phyloP scores from a whole-genome alignment of 805 yeast species.

The Lipomyces sp. region DNA sequence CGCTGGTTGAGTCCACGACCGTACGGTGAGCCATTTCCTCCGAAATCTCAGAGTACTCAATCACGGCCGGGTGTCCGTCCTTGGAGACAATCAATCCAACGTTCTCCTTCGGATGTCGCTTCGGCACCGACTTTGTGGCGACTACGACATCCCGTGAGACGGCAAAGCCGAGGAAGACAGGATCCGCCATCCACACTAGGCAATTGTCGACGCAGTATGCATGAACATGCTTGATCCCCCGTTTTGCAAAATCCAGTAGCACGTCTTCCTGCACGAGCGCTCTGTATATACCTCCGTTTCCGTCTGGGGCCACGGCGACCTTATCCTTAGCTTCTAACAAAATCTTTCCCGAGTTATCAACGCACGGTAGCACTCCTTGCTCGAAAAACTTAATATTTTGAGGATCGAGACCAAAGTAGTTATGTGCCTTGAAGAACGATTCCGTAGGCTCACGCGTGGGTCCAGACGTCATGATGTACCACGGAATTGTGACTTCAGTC shows the following conservation, averaged over 20 bases:
- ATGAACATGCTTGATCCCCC: slow-evolving; percentile 85
- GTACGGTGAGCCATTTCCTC: slow-evolving; percentile 68
- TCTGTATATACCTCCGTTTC: slow-evolving; percentile 94
- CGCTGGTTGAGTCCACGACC: slow-evolving; percentile 56
- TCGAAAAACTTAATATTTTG: slow-evolving; percentile 78
- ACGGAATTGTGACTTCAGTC: slow-evolving; percentile 54
- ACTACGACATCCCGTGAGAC: slow-evolving; percentile 66
- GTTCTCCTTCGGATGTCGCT: slow-evolving; percentile 81
- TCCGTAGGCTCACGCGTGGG: slow-evolving; percentile 83
- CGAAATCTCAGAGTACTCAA: slow-evolving; percentile 92
- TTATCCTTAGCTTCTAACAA: slow-evolving; percentile 60
- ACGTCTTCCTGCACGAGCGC: slow-evolving; percentile 71
- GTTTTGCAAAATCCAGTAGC: slow-evolving; percentile 65
- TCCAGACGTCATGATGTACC: slow-evolving; percentile 95
- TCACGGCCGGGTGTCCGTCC: slow-evolving; percentile 75
- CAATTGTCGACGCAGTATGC: slow-evolving; percentile 97
- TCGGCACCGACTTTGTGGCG: slow-evolving; percentile 94
- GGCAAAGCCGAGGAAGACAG: slow-evolving; percentile 85
- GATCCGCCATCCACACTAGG: slow-evolving; percentile 91
- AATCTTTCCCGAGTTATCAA: slow-evolving; percentile 73
- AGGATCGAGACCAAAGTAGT: slow-evolving; percentile 70
- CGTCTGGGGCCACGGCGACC: slow-evolving; percentile 90
- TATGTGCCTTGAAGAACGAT: slow-evolving; percentile 62
- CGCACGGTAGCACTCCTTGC: slow-evolving; percentile 95
- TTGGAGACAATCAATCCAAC: slow-evolving; percentile 85